A percentile compares a stretch with the other conserved stretches of the same genome.
phyloP scores from a whole-genome alignment of 306 rosid species.

The Neltuma alba region DNA sequence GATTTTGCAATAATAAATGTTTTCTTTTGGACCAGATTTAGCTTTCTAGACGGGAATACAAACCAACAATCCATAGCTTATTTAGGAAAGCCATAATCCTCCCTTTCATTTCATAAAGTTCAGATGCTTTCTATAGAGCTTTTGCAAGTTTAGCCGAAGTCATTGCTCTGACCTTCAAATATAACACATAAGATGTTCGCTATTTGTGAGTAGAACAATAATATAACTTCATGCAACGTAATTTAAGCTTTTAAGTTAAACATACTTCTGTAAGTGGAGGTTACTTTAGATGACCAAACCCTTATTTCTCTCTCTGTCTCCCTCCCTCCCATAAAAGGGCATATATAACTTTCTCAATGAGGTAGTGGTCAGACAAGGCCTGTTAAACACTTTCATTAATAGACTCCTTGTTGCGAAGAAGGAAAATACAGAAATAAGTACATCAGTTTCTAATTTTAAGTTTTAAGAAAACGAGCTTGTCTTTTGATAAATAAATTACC shows the following conservation, averaged over 20 bases:
- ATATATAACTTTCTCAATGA: background rate
- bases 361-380: background rate
- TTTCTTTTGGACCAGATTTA: background rate
- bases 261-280: background rate
- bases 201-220: background rate
- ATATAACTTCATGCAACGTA: too few relatives aligned
- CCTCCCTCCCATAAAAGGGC: background rate
- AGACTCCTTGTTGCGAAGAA: background rate
- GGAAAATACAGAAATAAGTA: background rate
- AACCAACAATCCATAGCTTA: background rate
- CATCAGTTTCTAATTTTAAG: background rate
- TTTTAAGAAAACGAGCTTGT: background rate
- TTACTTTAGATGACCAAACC: background rate
- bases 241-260: background rate
- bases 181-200: background rate
- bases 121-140: slow-evolving; percentile 1
- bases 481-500: background rate
- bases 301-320: too few relatives aligned
- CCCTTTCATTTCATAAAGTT: background rate
- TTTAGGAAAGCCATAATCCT: background rate
- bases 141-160: background rate
- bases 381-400: background rate
- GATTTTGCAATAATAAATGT: slow-evolving; percentile 18
- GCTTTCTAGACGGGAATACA: background rate
- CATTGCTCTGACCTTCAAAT: background rate